These are phyloP conservation scores for Exidia glandulosa DNA, from an alignment of 768 basidiomycete genomes.

Conservation along the genomic window DNA sequence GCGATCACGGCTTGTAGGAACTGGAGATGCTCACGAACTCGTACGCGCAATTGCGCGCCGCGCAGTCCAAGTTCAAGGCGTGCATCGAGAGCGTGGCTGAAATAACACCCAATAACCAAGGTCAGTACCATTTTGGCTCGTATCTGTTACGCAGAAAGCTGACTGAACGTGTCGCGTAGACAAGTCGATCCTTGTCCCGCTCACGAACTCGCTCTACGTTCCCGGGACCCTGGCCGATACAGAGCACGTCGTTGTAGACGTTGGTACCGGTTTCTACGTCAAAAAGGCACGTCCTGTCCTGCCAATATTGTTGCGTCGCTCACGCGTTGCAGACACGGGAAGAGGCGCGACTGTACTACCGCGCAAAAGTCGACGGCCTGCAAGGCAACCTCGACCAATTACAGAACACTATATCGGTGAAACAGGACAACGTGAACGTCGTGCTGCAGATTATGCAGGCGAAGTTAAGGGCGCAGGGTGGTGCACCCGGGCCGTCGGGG, in stretches of 20 bases:
- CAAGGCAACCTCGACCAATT: conserved; percentile 73
- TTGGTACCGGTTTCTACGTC: conserved; percentile 95
- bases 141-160: conserved; percentile 25
- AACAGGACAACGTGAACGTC: conserved; percentile 79
- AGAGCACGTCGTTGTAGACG: conserved; percentile 85
- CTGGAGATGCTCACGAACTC: conserved; percentile 84
- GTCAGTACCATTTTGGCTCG: conserved; percentile 9
- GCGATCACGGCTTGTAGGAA: conserved; percentile 44
- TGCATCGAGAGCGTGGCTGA: conserved; percentile 75
- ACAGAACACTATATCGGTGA: conserved; percentile 82
- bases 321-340: conserved; percentile 49
- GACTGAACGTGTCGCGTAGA: conserved; percentile 32
- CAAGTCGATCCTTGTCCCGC: conserved; percentile 81
- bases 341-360: conserved; percentile 76
- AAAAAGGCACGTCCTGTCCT: conserved; percentile 55
- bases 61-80: conserved; percentile 82
- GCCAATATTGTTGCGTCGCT: neutral
- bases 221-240: conserved; percentile 79
- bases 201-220: conserved; percentile 92
- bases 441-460: conserved; percentile 63
- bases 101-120: conserved; percentile 54
- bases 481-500: neutral
- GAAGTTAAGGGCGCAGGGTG: conserved; percentile 32
- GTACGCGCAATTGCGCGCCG: conserved; percentile 85
- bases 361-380: conserved; percentile 70